Evolutionary conservation across 768 basidiomycete species (phyloP), one percentile per base, ranked within the genome.

Genomic region (Collybia sordida): DNA sequence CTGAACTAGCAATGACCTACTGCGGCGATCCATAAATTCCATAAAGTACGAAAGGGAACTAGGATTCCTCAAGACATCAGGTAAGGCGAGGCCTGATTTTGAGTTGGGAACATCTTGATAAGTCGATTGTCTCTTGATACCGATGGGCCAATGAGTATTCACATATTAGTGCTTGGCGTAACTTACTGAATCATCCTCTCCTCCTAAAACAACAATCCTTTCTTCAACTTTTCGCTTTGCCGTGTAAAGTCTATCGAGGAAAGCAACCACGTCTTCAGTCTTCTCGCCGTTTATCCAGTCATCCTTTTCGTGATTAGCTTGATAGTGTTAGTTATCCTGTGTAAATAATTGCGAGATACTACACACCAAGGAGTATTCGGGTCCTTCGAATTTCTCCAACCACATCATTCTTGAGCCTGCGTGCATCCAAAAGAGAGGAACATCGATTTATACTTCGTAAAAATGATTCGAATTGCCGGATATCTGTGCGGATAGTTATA

Each of bases 1-100:
- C 55, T 98, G 96, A 3, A 97, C 92, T 8, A 93, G 82, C 11
- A 91, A 62, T 11, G 94, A 90, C 24, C 88, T 83, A 52, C 84
- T 79, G 6, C 89, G 82, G 12, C 97, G 82, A 58, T 98, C 97
- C 92, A 98, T 95, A 59, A 92, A 97, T 71, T 99, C 97, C 86
- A 98, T 94, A 71, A 96, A 91, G 64, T 97, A 96, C 2, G 91
- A 93, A 2, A 98, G 78, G 0, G 93, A 93, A 31, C 85, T 88
- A 0, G 96, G 95, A 57, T 93, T 94, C 19, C 85, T 74, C 3
- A 99, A 81, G 44, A 98, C 79, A 45, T 93, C 88, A 34, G 90
- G 81, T 3, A 96, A 75, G 0, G 80, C 74, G 19, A 90, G 68
- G 9, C 79, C 71, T 4, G 80, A 72, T 38, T 80, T 74, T 18